Base-by-base conservation (phyloP, 2,329 filamentous ascomycete species). In the Colletotrichum lindemuthianum region DNA sequence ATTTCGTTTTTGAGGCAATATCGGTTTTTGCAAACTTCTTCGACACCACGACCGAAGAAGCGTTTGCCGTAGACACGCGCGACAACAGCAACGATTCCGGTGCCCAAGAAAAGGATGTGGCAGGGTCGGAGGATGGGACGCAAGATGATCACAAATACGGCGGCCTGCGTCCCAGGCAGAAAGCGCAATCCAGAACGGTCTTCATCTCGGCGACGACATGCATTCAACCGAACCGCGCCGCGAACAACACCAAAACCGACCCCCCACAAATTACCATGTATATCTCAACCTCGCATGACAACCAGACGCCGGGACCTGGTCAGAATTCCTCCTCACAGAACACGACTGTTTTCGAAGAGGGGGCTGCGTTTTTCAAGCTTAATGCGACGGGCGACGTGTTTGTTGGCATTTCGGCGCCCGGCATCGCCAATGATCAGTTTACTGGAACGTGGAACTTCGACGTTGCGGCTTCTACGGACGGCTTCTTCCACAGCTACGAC, bases 191-290 rank as follows among this genome's bases (percentile, higher is more conserved):
- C 13, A 81, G 77, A 45, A 86, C 78, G 2, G 81, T 98, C 3
- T 97, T 91, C 75, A 84, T 99, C 58, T 93, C 93, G 2, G 88
- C 93, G 47, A 98, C 93, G 69, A 94, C 92, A 1, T 99, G 96
- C 76, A 77, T 87, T 33, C 93, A 96, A 71, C 96, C 95, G 11
- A 74, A 77, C 16, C 81, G 83, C 44, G 86, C 78, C 8, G 79
- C 80, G 2, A 77, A 80, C 10, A 78, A 80, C 32, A 81, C 78
- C 1, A 72, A 72, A 3, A 71, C 78, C 55, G 75, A 78, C 12
- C 86, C 91, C 11, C 90, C 91, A 1, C 93, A 97, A 71, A 84
- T 98, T 54, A 86, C 86, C 11, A 79, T 98, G 9, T 97, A 91
- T 72, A 82, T 97, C 51, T 96, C 93, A 3, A 88, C 81, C 15